Conservation (phyloP, 2,329 filamentous ascomycete species). For the Aureobasidium sp. region DNA sequence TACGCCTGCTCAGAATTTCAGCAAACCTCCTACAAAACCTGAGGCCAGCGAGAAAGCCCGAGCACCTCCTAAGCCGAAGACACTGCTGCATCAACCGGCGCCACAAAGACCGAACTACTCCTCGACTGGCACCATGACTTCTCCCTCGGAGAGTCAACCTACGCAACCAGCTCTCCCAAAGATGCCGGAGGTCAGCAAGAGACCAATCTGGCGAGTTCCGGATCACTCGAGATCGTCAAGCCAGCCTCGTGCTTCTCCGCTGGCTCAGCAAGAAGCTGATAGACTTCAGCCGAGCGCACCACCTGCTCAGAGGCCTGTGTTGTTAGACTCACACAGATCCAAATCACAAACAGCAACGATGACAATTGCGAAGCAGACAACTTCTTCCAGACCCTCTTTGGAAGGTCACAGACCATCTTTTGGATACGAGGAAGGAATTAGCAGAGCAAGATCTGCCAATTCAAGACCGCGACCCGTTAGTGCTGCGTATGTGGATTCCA, state of each 20-base stretch:
- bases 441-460: conserved; percentile 57
- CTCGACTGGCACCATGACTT: conserved; percentile 77
- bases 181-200: conserved; percentile 34
- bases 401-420: conserved; percentile 61
- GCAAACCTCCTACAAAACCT: background rate
- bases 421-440: conserved; percentile 54
- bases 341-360: conserved; percentile 46
- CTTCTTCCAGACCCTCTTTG: conserved; percentile 60
- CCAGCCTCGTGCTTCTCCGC: conserved; percentile 41
- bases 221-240: conserved; percentile 41
- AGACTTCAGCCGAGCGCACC: conserved; percentile 31
- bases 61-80: conserved; percentile 20
- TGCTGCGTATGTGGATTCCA: conserved; percentile 68
- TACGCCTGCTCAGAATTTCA: background rate
- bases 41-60: background rate
- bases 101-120: conserved; percentile 50
- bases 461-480: conserved; percentile 68
- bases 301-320: conserved; percentile 32
- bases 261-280: conserved; percentile 30
- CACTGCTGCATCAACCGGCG: conserved; percentile 37
- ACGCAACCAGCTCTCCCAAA: conserved; percentile 37
- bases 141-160: conserved; percentile 42
- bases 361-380: conserved; percentile 47
- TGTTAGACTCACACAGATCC: conserved; percentile 41
- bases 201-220: conserved; percentile 51